Percentiles rank a stretch among this genome's conserved stretches.
Evolutionary conservation across 139 green algal genomes (phyloP).

Genomic region (Closterium sp.): DNA sequence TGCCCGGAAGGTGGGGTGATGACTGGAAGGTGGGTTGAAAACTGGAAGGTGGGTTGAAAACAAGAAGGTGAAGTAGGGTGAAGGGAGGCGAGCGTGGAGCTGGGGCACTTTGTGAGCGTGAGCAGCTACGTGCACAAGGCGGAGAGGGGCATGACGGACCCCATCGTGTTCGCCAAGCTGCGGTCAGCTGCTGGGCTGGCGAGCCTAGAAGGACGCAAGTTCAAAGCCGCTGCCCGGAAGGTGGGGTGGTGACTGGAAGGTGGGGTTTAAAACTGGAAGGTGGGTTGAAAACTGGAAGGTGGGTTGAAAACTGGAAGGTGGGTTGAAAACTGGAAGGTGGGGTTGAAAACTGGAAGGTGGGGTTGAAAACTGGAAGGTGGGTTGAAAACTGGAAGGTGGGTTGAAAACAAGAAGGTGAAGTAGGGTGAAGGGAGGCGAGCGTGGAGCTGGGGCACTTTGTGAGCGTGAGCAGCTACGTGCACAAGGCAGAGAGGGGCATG

Average conservation of each 20-base stretch:
- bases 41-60: too few relatives aligned
- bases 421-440: constrained; percentile 36
- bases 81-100: constrained; percentile 70
- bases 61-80: too few relatives aligned
- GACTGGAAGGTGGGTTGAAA: too few relatives aligned
- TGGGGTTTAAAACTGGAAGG: too few relatives aligned
- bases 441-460: constrained; percentile 80
- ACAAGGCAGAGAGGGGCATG: constrained; percentile 68
- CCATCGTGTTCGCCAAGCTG: constrained; percentile 66
- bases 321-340: too few relatives aligned
- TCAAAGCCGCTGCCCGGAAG: constrained; percentile 72
- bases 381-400: too few relatives aligned
- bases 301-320: too few relatives aligned
- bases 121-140: constrained; percentile 83
- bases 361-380: too few relatives aligned
- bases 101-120: constrained; percentile 82
- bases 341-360: too few relatives aligned
- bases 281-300: too few relatives aligned
- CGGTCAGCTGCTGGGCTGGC: constrained; percentile 65
- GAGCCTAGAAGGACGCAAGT: constrained; percentile 66
- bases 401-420: too few relatives aligned
- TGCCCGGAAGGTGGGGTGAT: constrained; percentile 66
- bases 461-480: constrained; percentile 82
- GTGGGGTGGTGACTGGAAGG: constrained; percentile 65
- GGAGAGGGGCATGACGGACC: constrained; percentile 58